Evolutionary conservation across 2,329 filamentous ascomycete genomes (phyloP).

Genomic region (Nannizziopsis barbatae): DNA sequence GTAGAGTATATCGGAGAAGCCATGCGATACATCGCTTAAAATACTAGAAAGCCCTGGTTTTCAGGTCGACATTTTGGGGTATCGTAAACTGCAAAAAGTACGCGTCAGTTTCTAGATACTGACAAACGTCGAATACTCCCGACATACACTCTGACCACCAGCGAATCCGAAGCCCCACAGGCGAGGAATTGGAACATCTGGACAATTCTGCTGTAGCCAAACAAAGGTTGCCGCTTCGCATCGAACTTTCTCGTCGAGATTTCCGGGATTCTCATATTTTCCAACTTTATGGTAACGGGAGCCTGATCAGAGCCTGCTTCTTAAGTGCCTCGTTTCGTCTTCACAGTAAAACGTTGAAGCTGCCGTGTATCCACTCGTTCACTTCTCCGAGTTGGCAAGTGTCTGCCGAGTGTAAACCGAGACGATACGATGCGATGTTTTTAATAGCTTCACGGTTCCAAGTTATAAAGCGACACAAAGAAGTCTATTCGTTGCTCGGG

Average conservation of each 20-base stretch:
- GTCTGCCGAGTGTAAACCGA: constrained; percentile 7
- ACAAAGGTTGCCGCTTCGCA: constrained; percentile 13
- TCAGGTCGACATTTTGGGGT: too few species aligned
- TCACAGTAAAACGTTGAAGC: constrained; percentile 15
- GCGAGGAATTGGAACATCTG: too few species aligned
- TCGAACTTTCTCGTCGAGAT: constrained; percentile 13
- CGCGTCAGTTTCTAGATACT: too few species aligned
- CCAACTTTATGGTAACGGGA: constrained; percentile 10
- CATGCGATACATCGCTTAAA: too few species aligned
- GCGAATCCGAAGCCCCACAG: too few species aligned
- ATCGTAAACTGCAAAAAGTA: too few species aligned
- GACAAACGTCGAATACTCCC: too few species aligned
- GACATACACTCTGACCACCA: too few species aligned
- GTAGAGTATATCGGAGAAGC: too few species aligned
- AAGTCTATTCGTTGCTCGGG: constrained; percentile 14
- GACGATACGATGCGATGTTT: constrained; percentile 4
- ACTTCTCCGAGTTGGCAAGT: constrained; percentile 1
- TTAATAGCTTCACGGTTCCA: constrained; percentile 1
- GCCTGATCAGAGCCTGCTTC: constrained; percentile 2
- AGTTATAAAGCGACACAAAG: constrained; percentile 2
- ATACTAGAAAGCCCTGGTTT: too few species aligned
- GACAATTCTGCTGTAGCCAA: too few species aligned
- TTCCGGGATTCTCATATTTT: not conserved
- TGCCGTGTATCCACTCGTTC: constrained; percentile 16
- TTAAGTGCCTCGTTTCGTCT: not conserved